Percentiles rank a stretch among this genome's conserved stretches.
phyloP scores from a whole-genome alignment of 371 early-diverging fungal species.

The Mortierella sp. region DNA sequence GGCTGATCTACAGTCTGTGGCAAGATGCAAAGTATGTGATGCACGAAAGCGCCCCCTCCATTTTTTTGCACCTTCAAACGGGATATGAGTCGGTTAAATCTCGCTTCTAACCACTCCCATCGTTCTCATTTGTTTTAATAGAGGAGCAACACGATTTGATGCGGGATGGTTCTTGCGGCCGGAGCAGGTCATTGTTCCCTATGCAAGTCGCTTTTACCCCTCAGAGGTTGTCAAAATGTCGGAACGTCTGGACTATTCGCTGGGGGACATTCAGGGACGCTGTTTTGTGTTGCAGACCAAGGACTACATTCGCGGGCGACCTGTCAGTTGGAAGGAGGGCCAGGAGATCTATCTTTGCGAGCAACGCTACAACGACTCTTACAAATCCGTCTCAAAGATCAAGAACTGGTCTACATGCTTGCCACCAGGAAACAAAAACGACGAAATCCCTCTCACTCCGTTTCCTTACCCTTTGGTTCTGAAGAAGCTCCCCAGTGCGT shows the following conservation, averaged over 20 bases:
- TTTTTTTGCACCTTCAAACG: too few species aligned
- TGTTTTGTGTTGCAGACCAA: constrained; percentile 41
- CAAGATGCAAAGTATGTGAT: constrained; percentile 42
- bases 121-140: not conserved
- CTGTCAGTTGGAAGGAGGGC: constrained; percentile 42
- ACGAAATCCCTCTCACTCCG: constrained; percentile 10
- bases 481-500: constrained; percentile 44
- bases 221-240: constrained; percentile 49
- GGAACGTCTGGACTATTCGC: constrained; percentile 37
- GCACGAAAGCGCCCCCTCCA: not conserved
- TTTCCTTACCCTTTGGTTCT: constrained; percentile 26
- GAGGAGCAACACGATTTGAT: constrained; percentile 38
- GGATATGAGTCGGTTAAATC: too few species aligned
- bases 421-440: constrained; percentile 27
- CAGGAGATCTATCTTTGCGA: constrained; percentile 53
- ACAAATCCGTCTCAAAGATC: constrained; percentile 52
- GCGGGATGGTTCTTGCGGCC: constrained; percentile 53
- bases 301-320: constrained; percentile 50
- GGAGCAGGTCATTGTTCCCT: constrained; percentile 52
- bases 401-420: constrained; percentile 52
- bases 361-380: constrained; percentile 51
- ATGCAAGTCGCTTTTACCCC: constrained; percentile 50
- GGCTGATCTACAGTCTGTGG: constrained; percentile 47
- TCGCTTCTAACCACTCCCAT: too few species aligned
- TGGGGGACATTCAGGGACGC: constrained; percentile 35